Conservation (phyloP, 495 filamentous ascomycete genomes). For the Penicillium samsonianum region DNA sequence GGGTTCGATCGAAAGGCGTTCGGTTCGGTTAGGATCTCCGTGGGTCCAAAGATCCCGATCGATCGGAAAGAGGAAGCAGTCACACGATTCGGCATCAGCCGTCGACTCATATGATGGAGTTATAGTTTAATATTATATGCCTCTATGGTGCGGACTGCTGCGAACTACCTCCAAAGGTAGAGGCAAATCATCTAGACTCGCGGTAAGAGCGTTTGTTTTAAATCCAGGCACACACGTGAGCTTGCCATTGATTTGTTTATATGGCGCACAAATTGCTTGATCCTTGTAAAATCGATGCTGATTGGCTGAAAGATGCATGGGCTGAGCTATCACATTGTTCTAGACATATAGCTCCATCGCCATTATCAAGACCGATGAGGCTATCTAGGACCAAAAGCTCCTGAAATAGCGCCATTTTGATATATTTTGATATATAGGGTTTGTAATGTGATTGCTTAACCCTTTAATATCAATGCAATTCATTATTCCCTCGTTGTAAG, state of each 20-base stretch:
- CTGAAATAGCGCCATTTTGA: not conserved
- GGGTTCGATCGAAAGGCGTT: too few species aligned
- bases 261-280: not conserved
- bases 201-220: not conserved
- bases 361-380: not conserved
- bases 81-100: too few species aligned
- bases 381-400: not conserved
- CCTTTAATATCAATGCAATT: not conserved
- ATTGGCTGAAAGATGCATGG: not conserved
- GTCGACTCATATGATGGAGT: too few species aligned
- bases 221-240: not conserved
- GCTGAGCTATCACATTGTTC: not conserved
- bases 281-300: too few species aligned
- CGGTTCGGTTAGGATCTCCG: too few species aligned
- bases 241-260: not conserved
- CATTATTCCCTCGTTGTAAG: not conserved
- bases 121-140: too few species aligned
- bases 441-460: not conserved
- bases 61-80: too few species aligned
- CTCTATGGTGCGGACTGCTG: not conserved
- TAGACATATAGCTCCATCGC: not conserved
- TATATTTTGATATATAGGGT: not conserved
- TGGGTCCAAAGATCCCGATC: too few species aligned
- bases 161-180: not conserved
- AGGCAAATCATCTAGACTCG: not conserved